Base-by-base conservation (phyloP, 1,284 basidiomycete species). In the Trichosporon faecale region DNA sequence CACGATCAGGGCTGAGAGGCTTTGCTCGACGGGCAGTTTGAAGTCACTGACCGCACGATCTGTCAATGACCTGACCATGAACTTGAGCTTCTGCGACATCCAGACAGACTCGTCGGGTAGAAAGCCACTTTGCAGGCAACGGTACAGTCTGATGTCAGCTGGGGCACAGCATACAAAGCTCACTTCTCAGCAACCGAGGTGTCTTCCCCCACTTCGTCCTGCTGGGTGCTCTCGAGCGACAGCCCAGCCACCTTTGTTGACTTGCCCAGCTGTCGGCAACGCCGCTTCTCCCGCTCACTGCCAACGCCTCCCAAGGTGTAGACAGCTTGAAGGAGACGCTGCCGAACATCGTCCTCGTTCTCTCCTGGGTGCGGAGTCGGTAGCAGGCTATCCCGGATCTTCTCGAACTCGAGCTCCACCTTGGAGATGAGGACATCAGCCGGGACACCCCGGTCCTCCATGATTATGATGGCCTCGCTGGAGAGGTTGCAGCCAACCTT, bases 1-100 rank as follows among this genome's bases (percentile, higher is more conserved):
- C 16, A 81, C 74, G 64, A 80, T 80, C 69, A 80, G 78, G 0
- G 79, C 77, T 1, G 77, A 74, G 0, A 79, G 66, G 18, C 75
- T 76, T 49, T 76, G 72, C 18, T 75, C 70, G 18, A 81, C 67
- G 0, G 74, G 73, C 21, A 80, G 73, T 40, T 73, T 73, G 66
- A 79, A 76, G 9, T 75, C 69, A 14, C 68, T 66, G 3, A 75
- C 72, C 11, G 74, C 66, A 0, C 68, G 73, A 37, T 74, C 65
- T 1, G 71, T 69, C 11, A 76, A 66, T 1, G 60, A 44, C 12
- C 69, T 57, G 14, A 79, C 73, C n/a, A 80, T 67, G 8, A 64
- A 57, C 23, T 76, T 75, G 1, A 81, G 76, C 67, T 78, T 77
- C 1, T 37, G 44, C 0, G 71, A 69, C 9, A 76, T 68, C 46